Evolutionary conservation across 176 grass and related monocot genomes (phyloP), one percentile per base, ranked within the genome.

Genomic region (Miscanthus lutarioriparius): DNA sequence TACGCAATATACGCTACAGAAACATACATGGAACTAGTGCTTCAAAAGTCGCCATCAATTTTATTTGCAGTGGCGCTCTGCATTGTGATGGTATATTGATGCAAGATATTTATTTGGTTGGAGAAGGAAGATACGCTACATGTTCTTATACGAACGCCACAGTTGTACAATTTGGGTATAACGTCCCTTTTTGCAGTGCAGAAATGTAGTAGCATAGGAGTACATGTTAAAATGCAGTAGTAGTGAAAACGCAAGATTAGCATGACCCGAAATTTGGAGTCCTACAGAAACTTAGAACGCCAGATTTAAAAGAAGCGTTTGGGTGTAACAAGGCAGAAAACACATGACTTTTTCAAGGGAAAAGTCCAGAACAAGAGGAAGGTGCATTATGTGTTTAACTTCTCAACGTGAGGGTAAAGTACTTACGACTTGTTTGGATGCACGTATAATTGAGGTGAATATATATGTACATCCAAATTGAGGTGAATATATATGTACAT

Each of bases 11-110:
- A 74, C 19, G 45, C 2, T 97, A 91, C 74, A 86, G 45, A 70
- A 89, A 89, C 16, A 97, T 97, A 32, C 70, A 73, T 19, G 95
- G 95, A 74, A 97, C 92, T 6, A 94, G 90, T 19, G 70, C 65
- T 27, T 89, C 90, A 16, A 71, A 86, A 27, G 39, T 84, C 1
- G 92, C 90, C 7, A 25, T 97, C 17, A 88, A 74, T n/a, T 86
- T 97, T 4, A 72, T 73, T 13, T 97, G 95, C 67, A 94, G 95
- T 12, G 64, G 39, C 0, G 66, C 56, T 6, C 33, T 89, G 2
- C 77, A 17, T 4, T 97, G 95, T 7, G 68, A 74, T 4, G 40
- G 88, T 11, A 82, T 94, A 39, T 19, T 40, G 11, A 79, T 97
- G 66, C 39, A 86, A 8, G 81, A 88, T 45, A 78, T 97, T 65